Evolutionary conservation across 148 eudicot species (phyloP).

Genomic region (Persicaria maculosa): DNA sequence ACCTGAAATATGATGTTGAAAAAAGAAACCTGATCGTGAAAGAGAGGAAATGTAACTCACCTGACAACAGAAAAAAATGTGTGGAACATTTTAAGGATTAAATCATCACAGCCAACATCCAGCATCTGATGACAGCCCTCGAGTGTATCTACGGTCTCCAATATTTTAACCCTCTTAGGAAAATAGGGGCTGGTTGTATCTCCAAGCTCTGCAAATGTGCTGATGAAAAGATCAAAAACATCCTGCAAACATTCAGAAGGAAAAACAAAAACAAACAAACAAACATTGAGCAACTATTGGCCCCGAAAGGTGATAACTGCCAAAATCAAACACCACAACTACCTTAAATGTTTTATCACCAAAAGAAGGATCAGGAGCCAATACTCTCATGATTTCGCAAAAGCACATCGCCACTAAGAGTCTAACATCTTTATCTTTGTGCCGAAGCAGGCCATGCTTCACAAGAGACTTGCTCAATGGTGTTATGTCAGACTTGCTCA

Average conservation of each 20-base stretch:
- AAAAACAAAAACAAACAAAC: background rate
- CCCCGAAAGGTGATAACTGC: background rate
- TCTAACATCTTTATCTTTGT: constrained; percentile 67
- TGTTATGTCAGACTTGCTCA: background rate
- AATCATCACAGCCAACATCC: constrained; percentile 55
- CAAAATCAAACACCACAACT: constrained; percentile 10
- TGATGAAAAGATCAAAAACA: constrained; percentile 60
- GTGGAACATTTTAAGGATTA: constrained; percentile 58
- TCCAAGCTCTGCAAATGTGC: constrained; percentile 63
- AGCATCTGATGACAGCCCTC: constrained; percentile 65
- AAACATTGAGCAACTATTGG: background rate
- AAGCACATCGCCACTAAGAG: constrained; percentile 69
- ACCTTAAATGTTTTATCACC: constrained; percentile 54
- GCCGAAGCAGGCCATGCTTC: constrained; percentile 51
- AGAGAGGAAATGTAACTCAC: constrained; percentile 22
- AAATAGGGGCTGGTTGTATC: constrained; percentile 53
- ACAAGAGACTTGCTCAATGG: constrained; percentile 47
- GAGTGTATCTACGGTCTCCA: constrained; percentile 70
- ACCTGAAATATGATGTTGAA: background rate
- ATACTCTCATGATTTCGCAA: constrained; percentile 71
- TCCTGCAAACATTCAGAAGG: constrained; percentile 41
- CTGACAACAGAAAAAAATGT: constrained; percentile 62
- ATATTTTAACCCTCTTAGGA: constrained; percentile 45
- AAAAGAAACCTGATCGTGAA: background rate
- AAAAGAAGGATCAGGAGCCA: constrained; percentile 81